Base-by-base conservation (phyloP, 345 rosid genomes). In the Lagerstroemia speciosa region DNA sequence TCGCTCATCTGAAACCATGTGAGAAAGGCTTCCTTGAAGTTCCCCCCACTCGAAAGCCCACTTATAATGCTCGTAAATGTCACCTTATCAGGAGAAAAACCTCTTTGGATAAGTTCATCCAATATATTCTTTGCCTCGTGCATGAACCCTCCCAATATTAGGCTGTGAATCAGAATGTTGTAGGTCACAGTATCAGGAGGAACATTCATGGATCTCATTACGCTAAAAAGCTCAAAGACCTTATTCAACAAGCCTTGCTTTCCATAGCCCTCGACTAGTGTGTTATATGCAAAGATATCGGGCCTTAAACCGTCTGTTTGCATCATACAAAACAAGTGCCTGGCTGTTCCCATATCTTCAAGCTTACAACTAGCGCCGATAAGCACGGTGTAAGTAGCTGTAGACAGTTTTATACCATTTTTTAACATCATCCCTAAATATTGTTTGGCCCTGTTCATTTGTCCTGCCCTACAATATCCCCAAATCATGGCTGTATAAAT, bases 1-100 rank as follows among this genome's bases (percentile, higher is more conserved):
- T 82, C 82, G 67, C 77, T 69, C 86, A 84, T 84, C 70, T 80
- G 77, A 62, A 71, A 77, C 86, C 83, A 84, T 60, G 79, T 53
- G 32, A 80, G 73, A 77, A 80, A 78, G 24, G 83, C 84, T 75
- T 84, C 89, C 78, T 80, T 77, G 76, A 80, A 82, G 64, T 70
- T 71, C 22, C 76, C 82, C 30, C 46, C 73, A 66, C 72, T 77
- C 7, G 82, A 82, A 16, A 78, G 68, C 73, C 86, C 89, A 75
- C 73, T 76, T 65, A 84, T 84, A 69, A 84, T 72, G 77, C 78
- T 76, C 22, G 86, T 82, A 72, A 80, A 80, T 68, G 89, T 80
- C 69, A 80, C 68, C 32, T 68, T 73, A 74, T 80, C 76, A 31
- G 80, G 86, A 36, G 76, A 74, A 30, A 77, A 74, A 12, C 82